A percentile compares a stretch with the other conserved stretches of the same genome.
Evolutionary conservation across 2,329 filamentous ascomycete species (phyloP).

Genomic region (Hypoxylon sp.): DNA sequence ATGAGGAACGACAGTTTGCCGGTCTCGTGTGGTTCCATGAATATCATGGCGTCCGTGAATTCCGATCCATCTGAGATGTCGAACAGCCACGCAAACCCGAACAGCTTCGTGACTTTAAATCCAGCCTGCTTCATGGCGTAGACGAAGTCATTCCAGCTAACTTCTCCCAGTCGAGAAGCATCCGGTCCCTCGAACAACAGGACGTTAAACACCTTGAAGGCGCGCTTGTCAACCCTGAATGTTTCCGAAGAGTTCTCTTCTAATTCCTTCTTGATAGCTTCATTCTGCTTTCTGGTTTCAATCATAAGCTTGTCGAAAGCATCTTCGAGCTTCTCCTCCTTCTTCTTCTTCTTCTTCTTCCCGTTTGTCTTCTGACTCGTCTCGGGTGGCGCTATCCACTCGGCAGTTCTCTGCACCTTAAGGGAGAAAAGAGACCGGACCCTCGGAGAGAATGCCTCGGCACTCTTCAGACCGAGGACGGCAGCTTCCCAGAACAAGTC

Average conservation of each 20-base stretch:
- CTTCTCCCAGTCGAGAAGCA: neutral
- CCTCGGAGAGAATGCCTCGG: neutral
- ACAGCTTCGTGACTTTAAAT: slow-evolving; percentile 26
- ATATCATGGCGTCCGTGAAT: neutral
- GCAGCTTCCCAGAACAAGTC: slow-evolving; percentile 23
- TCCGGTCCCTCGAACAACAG: slow-evolving; percentile 19
- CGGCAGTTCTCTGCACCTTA: slow-evolving; percentile 10
- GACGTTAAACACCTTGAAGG: slow-evolving; percentile 22
- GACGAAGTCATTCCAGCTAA: slow-evolving; percentile 35
- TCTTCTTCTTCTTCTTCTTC: slow-evolving; percentile 2
- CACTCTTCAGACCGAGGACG: neutral
- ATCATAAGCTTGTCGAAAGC: neutral
- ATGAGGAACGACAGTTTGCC: slow-evolving; percentile 4
- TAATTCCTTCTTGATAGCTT: neutral
- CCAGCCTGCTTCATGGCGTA: slow-evolving; percentile 19
- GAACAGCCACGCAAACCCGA: slow-evolving; percentile 34
- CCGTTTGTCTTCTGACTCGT: neutral
- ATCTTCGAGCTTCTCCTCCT: neutral
- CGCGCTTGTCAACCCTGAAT: slow-evolving; percentile 23
- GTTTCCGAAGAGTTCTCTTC: neutral
- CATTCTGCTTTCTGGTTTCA: slow-evolving; percentile 3
- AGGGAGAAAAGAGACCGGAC: neutral
- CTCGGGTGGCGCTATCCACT: slow-evolving; percentile 12
- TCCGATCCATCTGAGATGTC: neutral
- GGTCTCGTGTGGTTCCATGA: slow-evolving; percentile 24